Conservation (phyloP, 1,284 basidiomycete species). For the Heterobasidion annosum region DNA sequence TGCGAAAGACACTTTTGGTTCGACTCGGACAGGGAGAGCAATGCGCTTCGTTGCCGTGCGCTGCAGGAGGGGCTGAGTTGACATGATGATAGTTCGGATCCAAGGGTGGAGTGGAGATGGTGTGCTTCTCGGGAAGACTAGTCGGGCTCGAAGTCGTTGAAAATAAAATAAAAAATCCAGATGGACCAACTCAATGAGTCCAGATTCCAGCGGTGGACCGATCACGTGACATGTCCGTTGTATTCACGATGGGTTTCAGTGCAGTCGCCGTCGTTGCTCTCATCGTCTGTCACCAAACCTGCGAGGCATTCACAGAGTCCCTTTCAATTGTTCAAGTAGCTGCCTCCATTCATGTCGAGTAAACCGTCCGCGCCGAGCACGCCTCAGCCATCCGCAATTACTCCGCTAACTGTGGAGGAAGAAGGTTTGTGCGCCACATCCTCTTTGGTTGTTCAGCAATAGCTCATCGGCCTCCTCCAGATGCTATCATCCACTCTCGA, state of each 20-base stretch:
- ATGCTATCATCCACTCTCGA: slow-evolving; percentile 66
- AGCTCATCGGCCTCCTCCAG: slow-evolving; percentile 23
- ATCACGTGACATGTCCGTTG: background rate
- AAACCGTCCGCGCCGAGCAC: background rate
- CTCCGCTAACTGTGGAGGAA: slow-evolving; percentile 51
- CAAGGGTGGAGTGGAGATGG: slow-evolving; percentile 10
- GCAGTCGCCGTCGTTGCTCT: too few relatives aligned
- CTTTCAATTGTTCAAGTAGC: too few relatives aligned
- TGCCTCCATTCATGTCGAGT: background rate
- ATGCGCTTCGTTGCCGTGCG: slow-evolving; percentile 93
- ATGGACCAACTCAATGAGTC: background rate
- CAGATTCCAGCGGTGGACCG: background rate
- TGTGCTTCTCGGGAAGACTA: background rate
- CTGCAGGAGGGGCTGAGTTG: slow-evolving; percentile 95
- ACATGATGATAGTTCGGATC: slow-evolving; percentile 48
- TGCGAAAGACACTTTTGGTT: slow-evolving; percentile 93
- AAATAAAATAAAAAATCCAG: background rate
- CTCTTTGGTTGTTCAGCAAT: slow-evolving; percentile 1
- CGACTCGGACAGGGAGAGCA: slow-evolving; percentile 88
- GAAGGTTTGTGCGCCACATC: slow-evolving; percentile 38
- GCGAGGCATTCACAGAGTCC: too few relatives aligned
- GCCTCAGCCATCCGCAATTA: slow-evolving; percentile 17
- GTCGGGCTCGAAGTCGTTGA: background rate
- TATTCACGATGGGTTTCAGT: too few relatives aligned
- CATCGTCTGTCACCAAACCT: too few relatives aligned